Evolutionary conservation across 352 stramenopile species (phyloP), one percentile per base, ranked within the genome.

Genomic region (Phytophthora gonapodyides): DNA sequence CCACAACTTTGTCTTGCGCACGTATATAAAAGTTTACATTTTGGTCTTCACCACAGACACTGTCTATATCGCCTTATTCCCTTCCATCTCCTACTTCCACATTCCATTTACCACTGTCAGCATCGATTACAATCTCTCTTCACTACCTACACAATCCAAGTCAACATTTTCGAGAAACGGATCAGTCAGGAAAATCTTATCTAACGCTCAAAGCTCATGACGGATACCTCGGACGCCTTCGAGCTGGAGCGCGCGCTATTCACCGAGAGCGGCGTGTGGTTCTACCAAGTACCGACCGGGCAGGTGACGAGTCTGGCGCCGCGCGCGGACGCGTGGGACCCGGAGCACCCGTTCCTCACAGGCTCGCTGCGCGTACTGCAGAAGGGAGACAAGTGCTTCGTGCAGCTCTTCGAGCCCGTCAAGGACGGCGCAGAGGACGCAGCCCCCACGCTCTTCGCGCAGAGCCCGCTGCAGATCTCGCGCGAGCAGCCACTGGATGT

Each of bases 311-410:
- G 75, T 64, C 70, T 93, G 17, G 78, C 78, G 37, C 87, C 87
- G 42, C 84, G 87, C 36, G 87, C 87, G 11, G 87, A 96, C 56
- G 76, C 76, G 13, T 96, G 87, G 87, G 85, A 96, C 64, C 69
- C 75, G 7, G 84, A 94, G 68, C 71, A 93, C 36, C 87, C 84
- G 48, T 89, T 96, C 44, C 67, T 96, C 16, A 94, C 87, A 11
- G 87, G 84, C 16, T 76, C 76, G 9, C 21, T 93, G 30, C 73
- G 76, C 17, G 78, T 96, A 11, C 19, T 91, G 12, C 87, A 96
- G 58, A 79, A 72, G 33, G 84, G 84, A 33, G 87, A 96, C 55
- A 74, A 65, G 15, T 94, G 84, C 55, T 82, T 67, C 59, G 73
- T 96, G 60, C 74, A 81, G 50, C 79, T 96, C 40, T 93, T 87